Percentiles rank a stretch among this genome's conserved stretches.
phyloP scores from a whole-genome alignment of 371 early-diverging fungal species.

The Zychaea mexicana region DNA sequence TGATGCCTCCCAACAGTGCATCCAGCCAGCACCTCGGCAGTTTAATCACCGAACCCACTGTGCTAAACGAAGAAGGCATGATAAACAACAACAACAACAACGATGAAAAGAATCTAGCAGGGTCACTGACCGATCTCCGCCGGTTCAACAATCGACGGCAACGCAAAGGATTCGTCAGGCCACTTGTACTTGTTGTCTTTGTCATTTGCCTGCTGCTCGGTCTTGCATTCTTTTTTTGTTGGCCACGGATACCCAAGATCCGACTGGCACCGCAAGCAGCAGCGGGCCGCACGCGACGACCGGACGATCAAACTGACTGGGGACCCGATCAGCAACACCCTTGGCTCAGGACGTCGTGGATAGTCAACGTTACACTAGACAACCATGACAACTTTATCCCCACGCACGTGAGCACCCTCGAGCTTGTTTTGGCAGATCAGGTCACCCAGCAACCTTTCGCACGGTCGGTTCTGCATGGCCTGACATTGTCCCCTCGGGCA shows the following conservation, averaged over 20 bases:
- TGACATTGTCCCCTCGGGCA: slow-evolving; percentile 7
- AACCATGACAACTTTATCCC: slow-evolving; percentile 34
- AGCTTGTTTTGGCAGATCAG: slow-evolving; percentile 18
- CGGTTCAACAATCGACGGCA: slow-evolving; percentile 9
- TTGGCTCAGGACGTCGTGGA: slow-evolving; percentile 23
- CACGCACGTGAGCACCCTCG: slow-evolving; percentile 21
- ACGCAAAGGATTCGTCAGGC: not conserved
- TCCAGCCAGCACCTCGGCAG: slow-evolving; percentile 11
- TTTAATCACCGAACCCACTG: slow-evolving; percentile 8
- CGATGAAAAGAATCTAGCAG: not conserved
- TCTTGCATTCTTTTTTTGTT: slow-evolving; percentile 23
- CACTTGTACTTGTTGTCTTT: not conserved
- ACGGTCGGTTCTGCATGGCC: not conserved
- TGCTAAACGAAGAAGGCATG: slow-evolving; percentile 7
- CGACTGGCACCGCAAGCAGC: slow-evolving; percentile 17
- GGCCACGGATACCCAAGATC: slow-evolving; percentile 28
- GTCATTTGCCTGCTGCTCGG: not conserved
- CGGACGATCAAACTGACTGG: slow-evolving; percentile 22
- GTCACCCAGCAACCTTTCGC: slow-evolving; percentile 19
- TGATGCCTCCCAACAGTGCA: slow-evolving; percentile 1
- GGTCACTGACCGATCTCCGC: slow-evolving; percentile 11
- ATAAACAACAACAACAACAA: not conserved
- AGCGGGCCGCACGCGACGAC: slow-evolving; percentile 4
- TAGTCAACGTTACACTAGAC: slow-evolving; percentile 31
- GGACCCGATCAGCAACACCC: slow-evolving; percentile 24